phyloP scores from a whole-genome alignment of 345 rosid genomes.

The Corchorus capsularis region DNA sequence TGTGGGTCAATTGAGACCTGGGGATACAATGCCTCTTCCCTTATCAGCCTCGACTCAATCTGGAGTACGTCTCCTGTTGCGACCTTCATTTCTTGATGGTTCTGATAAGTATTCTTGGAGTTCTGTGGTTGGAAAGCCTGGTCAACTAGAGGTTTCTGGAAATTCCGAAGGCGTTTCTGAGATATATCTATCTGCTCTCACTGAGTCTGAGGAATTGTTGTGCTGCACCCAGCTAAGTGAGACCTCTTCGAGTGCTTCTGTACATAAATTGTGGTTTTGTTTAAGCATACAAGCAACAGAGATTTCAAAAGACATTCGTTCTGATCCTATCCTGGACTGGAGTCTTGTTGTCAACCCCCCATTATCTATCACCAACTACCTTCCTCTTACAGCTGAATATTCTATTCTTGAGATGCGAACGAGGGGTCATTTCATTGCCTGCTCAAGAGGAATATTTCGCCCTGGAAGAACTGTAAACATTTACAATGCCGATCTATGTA shows the following conservation, averaged over 20 bases:
- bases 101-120: constrained; percentile 82
- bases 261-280: constrained; percentile 74
- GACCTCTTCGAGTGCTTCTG: constrained; percentile 56
- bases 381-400: constrained; percentile 85
- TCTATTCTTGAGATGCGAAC: constrained; percentile 74
- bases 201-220: constrained; percentile 68
- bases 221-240: constrained; percentile 64
- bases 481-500: constrained; percentile 72
- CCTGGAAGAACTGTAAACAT: constrained; percentile 75
- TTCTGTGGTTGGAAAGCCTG: constrained; percentile 56
- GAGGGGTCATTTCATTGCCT: constrained; percentile 60
- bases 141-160: constrained; percentile 33
- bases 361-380: constrained; percentile 70
- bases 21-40: constrained; percentile 75
- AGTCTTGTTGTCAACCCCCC: constrained; percentile 81
- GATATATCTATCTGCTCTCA: constrained; percentile 67
- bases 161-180: constrained; percentile 45
- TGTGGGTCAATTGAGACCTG: constrained; percentile 71
- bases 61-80: constrained; percentile 62
- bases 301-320: constrained; percentile 76
- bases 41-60: constrained; percentile 61
- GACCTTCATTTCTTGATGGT: constrained; percentile 49
- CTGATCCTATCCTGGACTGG: constrained; percentile 92
- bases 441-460: constrained; percentile 63
- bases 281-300: constrained; percentile 71